A percentile compares a stretch with the other conserved stretches of the same genome.
Evolutionary conservation across 1,284 basidiomycete genomes (phyloP).

Genomic region (Paramarasmius palmivorus): DNA sequence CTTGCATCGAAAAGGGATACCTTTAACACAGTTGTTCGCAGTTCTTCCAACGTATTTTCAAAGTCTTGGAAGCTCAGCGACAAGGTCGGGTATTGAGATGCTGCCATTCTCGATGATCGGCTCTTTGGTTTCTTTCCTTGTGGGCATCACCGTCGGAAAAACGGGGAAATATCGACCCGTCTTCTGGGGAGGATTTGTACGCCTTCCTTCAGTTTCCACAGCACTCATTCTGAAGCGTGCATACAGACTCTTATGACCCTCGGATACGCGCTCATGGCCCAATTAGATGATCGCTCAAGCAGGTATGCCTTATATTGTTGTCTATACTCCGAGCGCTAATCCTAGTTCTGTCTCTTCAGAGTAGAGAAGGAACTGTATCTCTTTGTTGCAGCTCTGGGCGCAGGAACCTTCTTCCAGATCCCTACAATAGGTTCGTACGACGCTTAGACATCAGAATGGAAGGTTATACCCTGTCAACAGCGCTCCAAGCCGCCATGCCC

Average conservation of each 20-base stretch:
- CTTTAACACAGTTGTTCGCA: not conserved
- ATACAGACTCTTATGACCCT: conserved; percentile 29
- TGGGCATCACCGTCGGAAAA: conserved; percentile 37
- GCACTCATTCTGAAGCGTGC: conserved; percentile 15
- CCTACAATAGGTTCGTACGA: conserved; percentile 16
- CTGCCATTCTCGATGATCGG: conserved; percentile 43
- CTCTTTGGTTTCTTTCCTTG: conserved; percentile 30
- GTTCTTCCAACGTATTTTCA: conserved; percentile 41
- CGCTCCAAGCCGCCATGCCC: conserved; percentile 47
- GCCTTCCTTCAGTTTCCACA: conserved; percentile 5
- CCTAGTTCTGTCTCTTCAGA: conserved; percentile 19
- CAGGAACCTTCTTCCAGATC: conserved; percentile 38
- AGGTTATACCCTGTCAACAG: conserved; percentile 25
- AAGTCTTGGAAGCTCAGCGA: conserved; percentile 43
- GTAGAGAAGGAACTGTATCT: conserved; percentile 32
- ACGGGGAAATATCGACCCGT: conserved; percentile 36
- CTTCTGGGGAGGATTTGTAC: conserved; percentile 30
- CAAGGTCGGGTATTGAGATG: conserved; percentile 42
- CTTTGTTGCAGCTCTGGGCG: conserved; percentile 33
- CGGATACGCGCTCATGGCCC: conserved; percentile 31
- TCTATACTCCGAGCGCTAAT: too few species aligned
- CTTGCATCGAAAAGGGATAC: too few species aligned
- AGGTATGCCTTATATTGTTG: conserved; percentile 15
- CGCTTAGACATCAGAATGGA: not conserved
- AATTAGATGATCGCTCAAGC: conserved; percentile 30